A percentile compares a stretch with the other conserved stretches of the same genome.
Evolutionary conservation across 2,329 filamentous ascomycete genomes (phyloP).

Genomic region (Aspergillus jensenii): DNA sequence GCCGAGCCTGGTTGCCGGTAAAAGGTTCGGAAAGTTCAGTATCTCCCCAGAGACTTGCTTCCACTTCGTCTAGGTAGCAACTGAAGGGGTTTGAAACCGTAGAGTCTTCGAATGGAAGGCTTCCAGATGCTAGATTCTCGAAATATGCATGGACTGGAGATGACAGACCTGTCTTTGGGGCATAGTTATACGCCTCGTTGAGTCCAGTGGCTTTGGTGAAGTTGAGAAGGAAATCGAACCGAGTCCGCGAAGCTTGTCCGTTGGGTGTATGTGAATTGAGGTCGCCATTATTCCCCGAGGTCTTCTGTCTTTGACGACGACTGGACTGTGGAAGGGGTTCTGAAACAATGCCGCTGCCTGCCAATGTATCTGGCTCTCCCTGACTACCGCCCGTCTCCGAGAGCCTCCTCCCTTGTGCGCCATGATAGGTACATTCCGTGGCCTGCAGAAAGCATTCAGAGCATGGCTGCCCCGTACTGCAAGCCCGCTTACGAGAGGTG

Average conservation of each 20-base stretch:
- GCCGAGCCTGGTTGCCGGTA: too few relatives aligned
- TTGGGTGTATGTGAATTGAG: too few relatives aligned
- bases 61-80: neutral
- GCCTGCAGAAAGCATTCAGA: neutral
- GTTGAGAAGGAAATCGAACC: neutral
- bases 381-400: neutral
- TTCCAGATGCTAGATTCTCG: too few relatives aligned
- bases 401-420: neutral
- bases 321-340: neutral
- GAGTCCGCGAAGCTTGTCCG: neutral
- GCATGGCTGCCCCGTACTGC: neutral
- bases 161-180: too few relatives aligned
- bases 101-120: neutral
- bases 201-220: neutral
- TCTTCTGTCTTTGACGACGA: neutral
- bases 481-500: neutral
- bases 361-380: neutral
- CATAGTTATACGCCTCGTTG: neutral
- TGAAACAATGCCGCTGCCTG: neutral
- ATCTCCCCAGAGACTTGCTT: neutral
- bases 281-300: too few relatives aligned
- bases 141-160: neutral
- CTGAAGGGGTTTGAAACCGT: neutral
- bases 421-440: neutral
- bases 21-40: neutral